Evolutionary conservation across 2,329 filamentous ascomycete genomes (phyloP).

Genomic region (Fusarium lyarnte): DNA sequence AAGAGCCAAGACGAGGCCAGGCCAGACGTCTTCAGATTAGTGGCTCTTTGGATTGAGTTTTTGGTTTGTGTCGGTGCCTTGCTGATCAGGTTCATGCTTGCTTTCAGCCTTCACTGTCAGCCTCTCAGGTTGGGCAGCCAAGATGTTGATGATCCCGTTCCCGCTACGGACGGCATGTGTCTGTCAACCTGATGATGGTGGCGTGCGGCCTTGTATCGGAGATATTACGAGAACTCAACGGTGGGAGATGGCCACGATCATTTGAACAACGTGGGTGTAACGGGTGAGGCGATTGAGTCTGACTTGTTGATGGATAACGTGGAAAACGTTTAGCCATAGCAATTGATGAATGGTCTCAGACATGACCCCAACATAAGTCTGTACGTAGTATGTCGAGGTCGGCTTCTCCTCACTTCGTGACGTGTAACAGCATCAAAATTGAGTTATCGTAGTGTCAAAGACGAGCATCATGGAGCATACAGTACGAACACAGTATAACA

Average conservation of each 20-base stretch:
- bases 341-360: background rate
- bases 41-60: background rate
- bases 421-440: slow-evolving; percentile 14
- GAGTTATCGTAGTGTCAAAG: slow-evolving; percentile 16
- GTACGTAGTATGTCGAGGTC: background rate
- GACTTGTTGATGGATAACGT: slow-evolving; percentile 2
- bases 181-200: slow-evolving; percentile 24
- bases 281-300: slow-evolving; percentile 5
- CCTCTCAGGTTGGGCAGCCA: background rate
- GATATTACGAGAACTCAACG: slow-evolving; percentile 3
- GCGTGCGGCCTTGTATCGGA: slow-evolving; percentile 33
- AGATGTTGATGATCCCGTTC: slow-evolving; percentile 2
- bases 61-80: slow-evolving; percentile 1
- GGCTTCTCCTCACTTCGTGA: slow-evolving; percentile 17
- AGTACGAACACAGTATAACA: slow-evolving; percentile 25
- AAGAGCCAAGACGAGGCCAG: background rate
- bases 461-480: background rate
- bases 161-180: slow-evolving; percentile 8
- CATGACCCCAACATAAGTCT: background rate
- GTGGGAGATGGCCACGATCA: background rate
- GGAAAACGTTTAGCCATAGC: background rate
- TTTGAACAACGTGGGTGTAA: slow-evolving; percentile 5
- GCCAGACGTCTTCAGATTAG: background rate
- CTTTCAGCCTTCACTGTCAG: background rate
- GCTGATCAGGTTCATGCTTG: slow-evolving; percentile 1